Base-by-base conservation (phyloP, 1,139 yeast genomes). In the Yamadazyma pseudoaaseri region DNA sequence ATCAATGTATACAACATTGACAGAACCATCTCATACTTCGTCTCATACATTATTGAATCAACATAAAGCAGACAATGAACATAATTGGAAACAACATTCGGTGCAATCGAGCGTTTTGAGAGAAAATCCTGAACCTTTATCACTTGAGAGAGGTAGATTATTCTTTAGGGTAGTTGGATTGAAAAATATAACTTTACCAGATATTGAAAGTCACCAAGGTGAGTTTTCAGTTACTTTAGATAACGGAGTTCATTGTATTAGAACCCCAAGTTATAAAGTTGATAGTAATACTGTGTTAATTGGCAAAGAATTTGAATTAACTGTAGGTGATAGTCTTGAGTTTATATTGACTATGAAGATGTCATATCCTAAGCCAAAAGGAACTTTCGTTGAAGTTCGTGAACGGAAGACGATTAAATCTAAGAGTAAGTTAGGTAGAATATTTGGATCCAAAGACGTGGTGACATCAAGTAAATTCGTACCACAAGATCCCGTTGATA, bases 161-260 rank as follows among this genome's bases (percentile, higher is more conserved):
- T 89, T 86, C 58, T 66, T 89, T 29, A 69, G 81, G 36, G 70
- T 89, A 16, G 65, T 80, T 35, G 79, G 81, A 0, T 56, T 87
- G 35, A 68, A 71, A 40, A 76, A 75, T 30, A 55, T 89, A 26
- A 62, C 62, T 7, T 58, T 89, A 35, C 85, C 89, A 1, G 76
- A 78, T 31, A 57, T 79, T 35, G 58, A 59, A 14, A 52, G 56
- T 4, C 80, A 80, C 39, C 65, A 77, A 24, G 90, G 90, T 2
- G 71, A 73, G 35, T 81, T 86, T 58, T 76, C 79, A 29, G 52
- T 89, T 28, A 79, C 87, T 6, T 67, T 92, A 45, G 97, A 92
- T 56, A 92, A 92, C 56, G 96, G 97, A 2, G 79, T 83, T 25
- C 96, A 92, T 52, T 79, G 92, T 38, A 79, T 89, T 30, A 78